Conservation (phyloP, 106 monocot genomes). For the Allium fistulosum region DNA sequence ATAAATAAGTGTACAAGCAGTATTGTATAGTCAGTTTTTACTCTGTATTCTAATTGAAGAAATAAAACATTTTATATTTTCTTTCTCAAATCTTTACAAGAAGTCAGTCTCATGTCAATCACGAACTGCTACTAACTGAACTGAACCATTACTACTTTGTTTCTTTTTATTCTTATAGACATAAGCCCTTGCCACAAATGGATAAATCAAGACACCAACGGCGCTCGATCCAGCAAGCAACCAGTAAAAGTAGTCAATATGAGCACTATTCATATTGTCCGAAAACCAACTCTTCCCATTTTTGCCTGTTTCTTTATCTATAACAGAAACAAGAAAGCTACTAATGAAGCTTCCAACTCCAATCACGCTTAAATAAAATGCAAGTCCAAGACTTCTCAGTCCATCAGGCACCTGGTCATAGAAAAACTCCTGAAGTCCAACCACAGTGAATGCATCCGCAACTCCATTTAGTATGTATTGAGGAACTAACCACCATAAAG, state of each 20-base stretch:
- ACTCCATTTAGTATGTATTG: conserved; percentile 26
- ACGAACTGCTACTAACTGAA: too few species aligned
- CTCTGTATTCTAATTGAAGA: too few species aligned
- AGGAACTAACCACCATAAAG: conserved; percentile 26
- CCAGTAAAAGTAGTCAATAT: conserved; percentile 34
- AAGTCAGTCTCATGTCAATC: too few species aligned
- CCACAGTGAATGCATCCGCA: conserved; percentile 19
- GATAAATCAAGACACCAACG: conserved; percentile 9
- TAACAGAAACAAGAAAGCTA: conserved; percentile 16
- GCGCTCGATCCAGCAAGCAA: conserved; percentile 20
- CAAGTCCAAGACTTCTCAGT: conserved; percentile 28
- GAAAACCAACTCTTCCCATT: conserved; percentile 17
- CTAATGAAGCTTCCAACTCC: conserved; percentile 28
- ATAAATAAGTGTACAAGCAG: too few species aligned
- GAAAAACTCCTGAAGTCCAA: conserved; percentile 33
- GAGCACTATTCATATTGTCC: conserved; percentile 10
- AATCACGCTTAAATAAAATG: conserved; percentile 26
- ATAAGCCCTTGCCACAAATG: conserved; percentile 7
- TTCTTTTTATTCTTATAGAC: conserved; percentile 11
- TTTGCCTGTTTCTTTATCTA: conserved; percentile 2
- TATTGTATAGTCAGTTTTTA: too few species aligned
- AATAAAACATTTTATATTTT: too few species aligned
- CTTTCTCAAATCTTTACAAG: too few species aligned
- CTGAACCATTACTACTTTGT: too few species aligned
- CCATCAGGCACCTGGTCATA: conserved; percentile 28